These are phyloP conservation scores for Petunia axillaris DNA, from an alignment of 257 asterid species.

Conservation along the genomic window DNA sequence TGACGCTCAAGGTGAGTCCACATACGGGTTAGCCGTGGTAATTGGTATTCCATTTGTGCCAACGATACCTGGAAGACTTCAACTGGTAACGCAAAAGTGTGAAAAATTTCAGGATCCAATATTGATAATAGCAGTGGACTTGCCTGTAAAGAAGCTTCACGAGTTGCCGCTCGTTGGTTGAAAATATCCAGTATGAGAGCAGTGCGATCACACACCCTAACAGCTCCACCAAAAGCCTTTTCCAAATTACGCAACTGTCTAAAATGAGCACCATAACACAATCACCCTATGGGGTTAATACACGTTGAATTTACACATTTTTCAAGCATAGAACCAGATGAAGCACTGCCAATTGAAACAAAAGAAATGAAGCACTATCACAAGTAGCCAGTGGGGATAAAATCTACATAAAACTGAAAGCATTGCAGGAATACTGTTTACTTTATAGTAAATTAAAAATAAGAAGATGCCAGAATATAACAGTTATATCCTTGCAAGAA, in stretches of 20 bases:
- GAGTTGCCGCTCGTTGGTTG: constrained; percentile 95
- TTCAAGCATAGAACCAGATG: not conserved
- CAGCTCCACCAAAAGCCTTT: constrained; percentile 85
- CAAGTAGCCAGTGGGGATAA: constrained; percentile 15
- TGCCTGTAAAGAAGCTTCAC: constrained; percentile 95
- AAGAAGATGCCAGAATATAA: constrained; percentile 8
- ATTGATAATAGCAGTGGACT: constrained; percentile 20
- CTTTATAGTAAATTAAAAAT: not conserved
- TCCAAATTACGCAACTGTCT: constrained; percentile 94
- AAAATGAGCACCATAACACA: constrained; percentile 36
- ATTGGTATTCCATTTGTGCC: constrained; percentile 98
- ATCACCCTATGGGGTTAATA: not conserved
- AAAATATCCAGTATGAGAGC: constrained; percentile 97
- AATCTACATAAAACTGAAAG: not conserved
- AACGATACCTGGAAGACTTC: constrained; percentile 63
- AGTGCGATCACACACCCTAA: constrained; percentile 96
- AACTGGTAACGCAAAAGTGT: constrained; percentile 29
- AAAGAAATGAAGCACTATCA: not conserved
- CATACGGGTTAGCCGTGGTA: constrained; percentile 92
- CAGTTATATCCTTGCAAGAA: constrained; percentile 8
- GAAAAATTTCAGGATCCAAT: constrained; percentile 14
- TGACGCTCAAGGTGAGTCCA: constrained; percentile 99
- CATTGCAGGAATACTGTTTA: not conserved
- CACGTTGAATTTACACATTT: not conserved
- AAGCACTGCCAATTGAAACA: not conserved